A percentile compares a stretch with the other conserved stretches of the same genome.
Evolutionary conservation across 495 filamentous ascomycete genomes (phyloP).

Genomic region (Geoglossum glabrum): DNA sequence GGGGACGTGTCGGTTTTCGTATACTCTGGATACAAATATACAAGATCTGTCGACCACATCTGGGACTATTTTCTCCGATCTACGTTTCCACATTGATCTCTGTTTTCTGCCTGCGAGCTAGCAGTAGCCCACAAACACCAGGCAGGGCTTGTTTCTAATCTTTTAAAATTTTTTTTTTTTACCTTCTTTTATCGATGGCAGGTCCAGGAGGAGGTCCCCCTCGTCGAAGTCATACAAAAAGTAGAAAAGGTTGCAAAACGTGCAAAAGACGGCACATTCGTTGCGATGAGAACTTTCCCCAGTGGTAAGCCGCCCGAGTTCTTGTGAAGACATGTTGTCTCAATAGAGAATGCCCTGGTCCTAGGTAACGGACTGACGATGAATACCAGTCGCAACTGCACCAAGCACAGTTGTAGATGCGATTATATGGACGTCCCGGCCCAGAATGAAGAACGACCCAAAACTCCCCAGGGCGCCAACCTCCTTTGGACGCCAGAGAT

Average conservation of each 20-base stretch:
- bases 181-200: constrained; percentile 29
- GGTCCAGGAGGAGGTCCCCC: constrained; percentile 55
- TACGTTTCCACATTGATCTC: background rate
- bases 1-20: background rate
- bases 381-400: constrained; percentile 67
- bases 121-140: background rate
- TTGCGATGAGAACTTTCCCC: constrained; percentile 92
- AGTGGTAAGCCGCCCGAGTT: constrained; percentile 47
- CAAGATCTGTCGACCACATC: background rate
- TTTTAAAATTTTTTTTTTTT: background rate
- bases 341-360: background rate
- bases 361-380: background rate
- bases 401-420: constrained; percentile 94
- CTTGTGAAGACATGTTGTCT: background rate
- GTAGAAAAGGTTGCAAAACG: constrained; percentile 87
- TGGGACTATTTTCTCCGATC: background rate
- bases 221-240: constrained; percentile 83
- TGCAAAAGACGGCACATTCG: constrained; percentile 96
- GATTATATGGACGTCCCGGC: constrained; percentile 74
- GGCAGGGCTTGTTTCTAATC: background rate
- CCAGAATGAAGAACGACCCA: constrained; percentile 41
- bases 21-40: background rate
- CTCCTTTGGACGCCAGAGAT: constrained; percentile 39
- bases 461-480: constrained; percentile 3
- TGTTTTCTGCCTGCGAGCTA: background rate